A percentile compares a stretch with the other conserved stretches of the same genome.
Conservation (phyloP, 1,284 basidiomycete species). For the Bjerkandera adusta region DNA sequence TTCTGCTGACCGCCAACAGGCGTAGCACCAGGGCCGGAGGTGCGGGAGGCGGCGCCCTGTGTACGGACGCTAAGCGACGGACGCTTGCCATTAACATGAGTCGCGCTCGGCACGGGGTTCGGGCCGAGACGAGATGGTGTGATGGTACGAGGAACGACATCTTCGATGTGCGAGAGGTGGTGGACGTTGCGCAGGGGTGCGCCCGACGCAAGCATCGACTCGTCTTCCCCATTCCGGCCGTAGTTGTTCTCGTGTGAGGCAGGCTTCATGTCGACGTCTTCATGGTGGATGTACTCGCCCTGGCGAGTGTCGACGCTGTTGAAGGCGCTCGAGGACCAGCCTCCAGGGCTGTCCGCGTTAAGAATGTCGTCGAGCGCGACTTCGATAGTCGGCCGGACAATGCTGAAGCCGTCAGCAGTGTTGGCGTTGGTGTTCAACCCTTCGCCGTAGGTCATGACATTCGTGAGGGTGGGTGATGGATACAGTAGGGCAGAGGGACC, state of each 20-base stretch:
- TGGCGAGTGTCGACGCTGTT: conserved; percentile 21
- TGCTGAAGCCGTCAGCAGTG: conserved; percentile 52
- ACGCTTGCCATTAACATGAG: conserved; percentile 40
- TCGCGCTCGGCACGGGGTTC: conserved; percentile 45
- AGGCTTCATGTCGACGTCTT: conserved; percentile 34
- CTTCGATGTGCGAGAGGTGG: conserved; percentile 39
- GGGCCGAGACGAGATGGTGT: conserved; percentile 51
- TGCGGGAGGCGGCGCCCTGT: conserved; percentile 39
- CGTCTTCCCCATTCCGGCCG: conserved; percentile 22
- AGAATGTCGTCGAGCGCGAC: conserved; percentile 77
- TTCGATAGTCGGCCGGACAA: conserved; percentile 76
- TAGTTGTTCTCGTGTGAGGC: conserved; percentile 23
- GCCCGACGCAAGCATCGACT: conserved; percentile 31
- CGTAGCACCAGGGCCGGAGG: conserved; percentile 61
- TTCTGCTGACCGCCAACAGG: conserved; percentile 42
- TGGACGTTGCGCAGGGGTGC: conserved; percentile 34
- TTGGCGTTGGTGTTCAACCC: conserved; percentile 46
- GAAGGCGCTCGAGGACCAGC: conserved; percentile 30
- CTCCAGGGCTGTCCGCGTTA: conserved; percentile 37
- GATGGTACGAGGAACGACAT: conserved; percentile 44
- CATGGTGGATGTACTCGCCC: conserved; percentile 22
- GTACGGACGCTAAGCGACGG: conserved; percentile 58
- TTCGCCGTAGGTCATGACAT: conserved; percentile 71
- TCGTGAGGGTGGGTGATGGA: conserved; percentile 60
- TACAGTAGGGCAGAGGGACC: conserved; percentile 74